Evolutionary conservation across 1,284 basidiomycete genomes (phyloP), one percentile per base, ranked within the genome.

Genomic region (Porogramme epimiltina): DNA sequence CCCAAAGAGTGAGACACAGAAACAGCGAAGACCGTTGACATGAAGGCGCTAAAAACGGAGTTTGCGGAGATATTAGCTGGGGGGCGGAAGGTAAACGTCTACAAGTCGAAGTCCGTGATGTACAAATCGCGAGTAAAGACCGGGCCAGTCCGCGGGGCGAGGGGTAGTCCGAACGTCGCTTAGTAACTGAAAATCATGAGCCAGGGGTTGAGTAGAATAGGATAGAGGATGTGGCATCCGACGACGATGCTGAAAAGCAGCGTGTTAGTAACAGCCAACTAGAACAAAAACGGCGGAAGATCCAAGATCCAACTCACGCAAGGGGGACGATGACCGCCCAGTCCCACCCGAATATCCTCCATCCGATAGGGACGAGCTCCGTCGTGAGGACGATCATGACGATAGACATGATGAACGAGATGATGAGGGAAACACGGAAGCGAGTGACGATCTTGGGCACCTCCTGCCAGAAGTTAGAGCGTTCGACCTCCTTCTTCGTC

Each of bases 401-500:
- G 2, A 71, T 77, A 38, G 83, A 68, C 24, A 73, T 54, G 25
- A 78, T 19, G 45, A 79, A 60, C 47, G 75, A 84, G 37, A 91
- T 55, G 23, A 81, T 52, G 52, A 94, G 74, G 40, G 84, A 74
- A 20, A 84, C 63, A 69, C 87, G 83, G 72, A 91, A 90, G 15
- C 88, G 81, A 60, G 85, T 83, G 65, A 85, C 72, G 66, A 93
- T 93, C 55, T 79, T 82, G 0, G 93, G 93, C 8, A 93, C 84
- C 68, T 95, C 92, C 47, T 87, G 81, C 82, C 91, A 94, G 75
- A 94, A 93, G 69, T 93, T 93, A 15, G 85, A 89, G 47, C 82
- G 77, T 68, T 90, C 85, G 47, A 89, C 87, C 65, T 91, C 89
- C 74, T 91, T 91, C 67, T 81, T 85, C 2, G 87, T 89, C 20